A percentile compares a stretch with the other conserved stretches of the same genome.
Evolutionary conservation across 148 eudicot species (phyloP).

Genomic region (Chenopodium berlandieri): DNA sequence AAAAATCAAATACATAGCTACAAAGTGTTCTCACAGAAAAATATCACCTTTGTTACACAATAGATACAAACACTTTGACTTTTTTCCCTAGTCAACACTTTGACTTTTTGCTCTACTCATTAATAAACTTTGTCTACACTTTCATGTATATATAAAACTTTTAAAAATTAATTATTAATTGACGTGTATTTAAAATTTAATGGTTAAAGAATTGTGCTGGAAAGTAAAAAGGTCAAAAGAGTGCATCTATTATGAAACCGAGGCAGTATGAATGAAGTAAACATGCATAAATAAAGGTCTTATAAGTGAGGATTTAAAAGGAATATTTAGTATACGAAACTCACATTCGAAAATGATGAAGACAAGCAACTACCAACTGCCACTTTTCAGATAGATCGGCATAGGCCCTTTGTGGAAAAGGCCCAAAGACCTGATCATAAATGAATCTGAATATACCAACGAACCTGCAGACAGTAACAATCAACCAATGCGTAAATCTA

Average conservation of each 20-base stretch:
- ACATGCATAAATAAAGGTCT: neutral
- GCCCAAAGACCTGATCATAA: slow-evolving; percentile 91
- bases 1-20: neutral
- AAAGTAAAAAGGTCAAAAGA: too few relatives aligned
- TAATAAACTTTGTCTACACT: too few relatives aligned
- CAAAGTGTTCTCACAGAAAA: neutral
- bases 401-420: slow-evolving; percentile 96
- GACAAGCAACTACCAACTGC: slow-evolving; percentile 92
- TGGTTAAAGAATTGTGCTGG: too few relatives aligned
- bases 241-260: too few relatives aligned
- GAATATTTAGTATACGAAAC: slow-evolving; percentile 16
- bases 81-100: too few relatives aligned
- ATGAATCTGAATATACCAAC: slow-evolving; percentile 92
- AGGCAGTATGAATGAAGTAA: too few relatives aligned
- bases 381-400: slow-evolving; percentile 90
- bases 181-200: too few relatives aligned
- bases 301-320: neutral
- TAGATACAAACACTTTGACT: too few relatives aligned
- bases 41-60: too few relatives aligned
- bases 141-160: too few relatives aligned
- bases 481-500: slow-evolving; percentile 8
- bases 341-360: slow-evolving; percentile 87
- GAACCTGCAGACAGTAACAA: slow-evolving; percentile 54
- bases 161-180: too few relatives aligned
- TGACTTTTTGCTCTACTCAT: too few relatives aligned